These are phyloP conservation scores for Rehmannia glutinosa DNA, from an alignment of 257 asterid genomes.

Conservation along the genomic window DNA sequence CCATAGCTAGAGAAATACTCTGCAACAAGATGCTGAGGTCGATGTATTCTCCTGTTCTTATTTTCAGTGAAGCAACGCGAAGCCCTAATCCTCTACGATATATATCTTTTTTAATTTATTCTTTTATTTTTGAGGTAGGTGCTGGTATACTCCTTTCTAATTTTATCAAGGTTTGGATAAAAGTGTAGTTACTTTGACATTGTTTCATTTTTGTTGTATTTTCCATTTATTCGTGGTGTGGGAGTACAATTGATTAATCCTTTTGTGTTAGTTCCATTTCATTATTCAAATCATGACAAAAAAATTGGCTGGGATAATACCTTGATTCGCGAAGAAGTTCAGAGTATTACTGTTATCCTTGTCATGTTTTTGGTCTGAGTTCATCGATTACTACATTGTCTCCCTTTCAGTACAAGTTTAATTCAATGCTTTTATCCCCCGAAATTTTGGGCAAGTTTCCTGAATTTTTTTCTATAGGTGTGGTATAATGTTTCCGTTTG, in stretches of 20 bases:
- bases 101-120: not conserved
- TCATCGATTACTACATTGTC: not conserved
- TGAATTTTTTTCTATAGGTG: not conserved
- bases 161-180: not conserved
- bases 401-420: not conserved
- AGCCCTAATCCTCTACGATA: slow-evolving; percentile 5
- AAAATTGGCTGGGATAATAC: not conserved
- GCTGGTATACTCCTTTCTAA: not conserved
- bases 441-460: not conserved
- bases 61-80: not conserved
- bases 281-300: not conserved
- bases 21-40: not conserved
- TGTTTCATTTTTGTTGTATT: not conserved
- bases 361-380: not conserved
- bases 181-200: not conserved
- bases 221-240: not conserved
- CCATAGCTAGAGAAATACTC: not conserved
- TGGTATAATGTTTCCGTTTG: not conserved
- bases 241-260: not conserved
- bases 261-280: no score
- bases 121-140: not conserved
- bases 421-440: not conserved
- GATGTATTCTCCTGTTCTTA: not conserved
- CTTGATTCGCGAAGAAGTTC: not conserved
- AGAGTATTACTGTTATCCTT: no score